These are phyloP conservation scores for Termitomyces sp. DNA, from an alignment of 768 basidiomycete genomes.

Conservation along the genomic window DNA sequence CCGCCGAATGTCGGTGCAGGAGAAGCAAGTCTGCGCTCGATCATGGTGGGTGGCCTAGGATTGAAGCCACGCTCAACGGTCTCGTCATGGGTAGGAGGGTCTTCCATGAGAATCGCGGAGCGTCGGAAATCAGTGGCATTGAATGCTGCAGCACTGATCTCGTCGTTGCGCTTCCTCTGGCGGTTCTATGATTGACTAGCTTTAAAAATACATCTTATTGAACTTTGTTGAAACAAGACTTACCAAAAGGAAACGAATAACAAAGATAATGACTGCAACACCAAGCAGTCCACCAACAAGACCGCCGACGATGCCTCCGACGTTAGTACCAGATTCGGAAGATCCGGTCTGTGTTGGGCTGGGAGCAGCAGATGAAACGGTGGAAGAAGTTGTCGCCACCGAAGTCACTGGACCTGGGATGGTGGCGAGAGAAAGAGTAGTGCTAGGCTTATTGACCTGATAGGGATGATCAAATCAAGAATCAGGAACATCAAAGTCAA, in stretches of 20 bases:
- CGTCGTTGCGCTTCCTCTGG: conserved; percentile 43
- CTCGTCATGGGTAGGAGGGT: conserved; percentile 45
- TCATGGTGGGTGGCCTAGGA: conserved; percentile 54
- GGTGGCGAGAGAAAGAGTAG: not conserved
- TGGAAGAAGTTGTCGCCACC: conserved; percentile 3
- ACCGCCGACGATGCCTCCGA: conserved; percentile 38
- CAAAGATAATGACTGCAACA: conserved; percentile 38
- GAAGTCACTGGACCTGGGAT: not conserved
- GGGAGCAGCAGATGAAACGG: conserved; percentile 16
- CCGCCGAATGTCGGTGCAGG: conserved; percentile 33
- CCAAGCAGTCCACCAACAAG: conserved; percentile 47
- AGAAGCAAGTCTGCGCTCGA: conserved; percentile 24
- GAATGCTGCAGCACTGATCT: conserved; percentile 44
- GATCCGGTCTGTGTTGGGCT: conserved; percentile 17
- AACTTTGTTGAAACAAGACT: conserved; percentile 17
- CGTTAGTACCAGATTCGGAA: conserved; percentile 19
- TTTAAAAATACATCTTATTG: not conserved
- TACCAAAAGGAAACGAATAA: conserved; percentile 48
- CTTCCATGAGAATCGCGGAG: conserved; percentile 59
- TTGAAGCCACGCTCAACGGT: conserved; percentile 42
- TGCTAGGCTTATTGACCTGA: conserved; percentile 8
- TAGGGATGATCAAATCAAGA: not conserved
- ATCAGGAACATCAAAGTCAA: not conserved
- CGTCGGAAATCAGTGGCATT: conserved; percentile 59
- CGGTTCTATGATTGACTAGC: conserved; percentile 21